Evolutionary conservation across 1,284 basidiomycete genomes (phyloP).

Genomic region (Apiotrichum siamense): DNA sequence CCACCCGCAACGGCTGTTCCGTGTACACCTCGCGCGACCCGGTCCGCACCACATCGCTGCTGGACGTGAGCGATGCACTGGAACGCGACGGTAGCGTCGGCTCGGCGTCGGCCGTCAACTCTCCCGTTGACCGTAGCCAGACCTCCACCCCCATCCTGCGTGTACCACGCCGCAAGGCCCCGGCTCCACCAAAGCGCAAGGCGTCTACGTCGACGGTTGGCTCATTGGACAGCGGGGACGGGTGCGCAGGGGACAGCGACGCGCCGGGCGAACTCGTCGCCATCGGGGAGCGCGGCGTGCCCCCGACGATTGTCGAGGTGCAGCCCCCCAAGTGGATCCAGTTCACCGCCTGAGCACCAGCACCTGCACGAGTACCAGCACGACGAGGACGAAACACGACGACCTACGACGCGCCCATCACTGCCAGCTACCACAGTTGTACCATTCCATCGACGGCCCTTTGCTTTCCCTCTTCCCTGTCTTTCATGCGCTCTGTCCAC

Average conservation of each 20-base stretch:
- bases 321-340: slow-evolving; percentile 33
- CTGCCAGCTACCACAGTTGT: too few species aligned
- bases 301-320: slow-evolving; percentile 37
- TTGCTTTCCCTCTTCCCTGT: too few species aligned
- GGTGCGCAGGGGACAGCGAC: neutral
- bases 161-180: slow-evolving; percentile 21
- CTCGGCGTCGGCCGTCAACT: slow-evolving; percentile 1
- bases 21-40: slow-evolving; percentile 20
- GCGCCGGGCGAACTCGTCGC: slow-evolving; percentile 23
- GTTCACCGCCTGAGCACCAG: slow-evolving; percentile 25
- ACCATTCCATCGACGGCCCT: too few species aligned
- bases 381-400: too few species aligned
- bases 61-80: slow-evolving; percentile 35
- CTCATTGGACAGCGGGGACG: too few species aligned
- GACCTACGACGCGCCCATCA: too few species aligned
- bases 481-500: too few species aligned
- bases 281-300: slow-evolving; percentile 29
- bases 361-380: too few species aligned
- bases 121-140: slow-evolving; percentile 9
- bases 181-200: slow-evolving; percentile 33
- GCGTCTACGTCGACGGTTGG: slow-evolving; percentile 10
- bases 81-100: slow-evolving; percentile 3
- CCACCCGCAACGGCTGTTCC: neutral
- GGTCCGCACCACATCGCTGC: slow-evolving; percentile 33
- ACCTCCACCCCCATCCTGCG: slow-evolving; percentile 9